Evolutionary conservation across 805 yeast genomes (phyloP).

Genomic region (Priceomyces fermenticarens): DNA sequence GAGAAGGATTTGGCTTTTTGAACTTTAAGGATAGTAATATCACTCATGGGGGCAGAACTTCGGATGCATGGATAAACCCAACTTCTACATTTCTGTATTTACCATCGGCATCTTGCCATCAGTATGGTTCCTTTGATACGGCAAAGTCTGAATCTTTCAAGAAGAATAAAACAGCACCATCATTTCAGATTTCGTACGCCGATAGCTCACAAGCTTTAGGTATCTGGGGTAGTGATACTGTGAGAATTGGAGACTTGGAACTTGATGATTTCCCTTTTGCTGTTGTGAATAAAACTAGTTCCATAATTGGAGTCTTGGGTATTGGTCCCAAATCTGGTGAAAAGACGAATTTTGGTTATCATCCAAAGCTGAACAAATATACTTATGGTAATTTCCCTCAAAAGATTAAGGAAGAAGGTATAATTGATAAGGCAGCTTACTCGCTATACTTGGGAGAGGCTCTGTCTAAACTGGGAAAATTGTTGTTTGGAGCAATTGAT

Average conservation of each 20-base stretch:
- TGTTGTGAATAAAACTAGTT: conserved; percentile 62
- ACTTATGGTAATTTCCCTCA: conserved; percentile 38
- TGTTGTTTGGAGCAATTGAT: conserved; percentile 44
- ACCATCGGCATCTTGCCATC: conserved; percentile 44
- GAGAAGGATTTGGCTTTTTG: too few relatives aligned
- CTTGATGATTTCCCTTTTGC: too few relatives aligned
- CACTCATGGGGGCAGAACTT: too few relatives aligned
- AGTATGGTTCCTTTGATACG: conserved; percentile 49
- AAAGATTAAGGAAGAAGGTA: conserved; percentile 29
- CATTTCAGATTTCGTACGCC: conserved; percentile 45
- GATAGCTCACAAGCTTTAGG: conserved; percentile 50
- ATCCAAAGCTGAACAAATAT: conserved; percentile 10
- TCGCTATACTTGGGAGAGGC: conserved; percentile 34
- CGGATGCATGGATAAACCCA: too few relatives aligned
- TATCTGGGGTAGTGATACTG: conserved; percentile 60
- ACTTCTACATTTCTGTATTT: too few relatives aligned
- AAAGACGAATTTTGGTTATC: conserved; percentile 39
- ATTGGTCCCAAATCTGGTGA: conserved; percentile 72
- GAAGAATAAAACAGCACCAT: conserved; percentile 36
- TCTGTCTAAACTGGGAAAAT: conserved; percentile 24
- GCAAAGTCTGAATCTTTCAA: conserved; percentile 35
- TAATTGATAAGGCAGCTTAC: conserved; percentile 30
- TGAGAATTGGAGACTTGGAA: conserved; percentile 44
- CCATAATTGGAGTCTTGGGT: conserved; percentile 70
- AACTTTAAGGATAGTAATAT: too few relatives aligned